Evolutionary conservation across 352 stramenopile species (phyloP).

Genomic region (Elongisporangium anandrum): DNA sequence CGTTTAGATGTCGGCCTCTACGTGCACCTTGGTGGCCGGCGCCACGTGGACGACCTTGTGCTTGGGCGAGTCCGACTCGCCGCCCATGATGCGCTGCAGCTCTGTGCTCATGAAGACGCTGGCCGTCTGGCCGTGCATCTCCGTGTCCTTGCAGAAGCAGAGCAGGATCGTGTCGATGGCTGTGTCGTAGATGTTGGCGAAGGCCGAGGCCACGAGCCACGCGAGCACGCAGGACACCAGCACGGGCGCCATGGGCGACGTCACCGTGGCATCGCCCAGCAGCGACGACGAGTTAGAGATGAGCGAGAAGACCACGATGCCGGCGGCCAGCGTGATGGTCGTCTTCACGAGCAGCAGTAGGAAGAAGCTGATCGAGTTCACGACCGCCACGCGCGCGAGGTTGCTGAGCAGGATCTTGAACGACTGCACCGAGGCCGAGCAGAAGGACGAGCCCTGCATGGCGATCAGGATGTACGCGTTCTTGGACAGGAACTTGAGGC

Average conservation of each 20-base stretch:
- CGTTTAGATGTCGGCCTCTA: slow-evolving; percentile 38
- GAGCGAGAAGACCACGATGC: slow-evolving; percentile 41
- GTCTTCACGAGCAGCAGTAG: slow-evolving; percentile 94
- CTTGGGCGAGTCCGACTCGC: slow-evolving; percentile 14
- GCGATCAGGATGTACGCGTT: slow-evolving; percentile 93
- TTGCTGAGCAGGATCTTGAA: slow-evolving; percentile 93
- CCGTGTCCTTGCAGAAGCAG: slow-evolving; percentile 94
- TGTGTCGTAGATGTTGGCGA: slow-evolving; percentile 94
- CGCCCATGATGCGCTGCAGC: slow-evolving; percentile 58
- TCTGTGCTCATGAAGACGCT: slow-evolving; percentile 83
- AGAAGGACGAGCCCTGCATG: slow-evolving; percentile 80
- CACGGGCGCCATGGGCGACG: slow-evolving; percentile 89
- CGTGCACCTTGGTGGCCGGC: slow-evolving; percentile 22
- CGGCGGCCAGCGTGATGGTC: slow-evolving; percentile 55
- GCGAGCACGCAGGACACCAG: slow-evolving; percentile 72
- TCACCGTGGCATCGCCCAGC: slow-evolving; percentile 64
- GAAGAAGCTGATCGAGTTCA: slow-evolving; percentile 91
- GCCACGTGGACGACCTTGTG: slow-evolving; percentile 39
- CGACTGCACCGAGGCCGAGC: slow-evolving; percentile 87
- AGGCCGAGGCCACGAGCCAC: slow-evolving; percentile 90
- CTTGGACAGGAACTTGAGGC: slow-evolving; percentile 97
- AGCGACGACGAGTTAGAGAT: slow-evolving; percentile 28
- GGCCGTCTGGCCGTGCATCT: slow-evolving; percentile 45
- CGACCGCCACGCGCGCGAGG: slow-evolving; percentile 87
- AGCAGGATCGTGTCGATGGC: slow-evolving; percentile 95